Conservation (phyloP, 208 protist species). For the Acanthamoeba sp. region DNA sequence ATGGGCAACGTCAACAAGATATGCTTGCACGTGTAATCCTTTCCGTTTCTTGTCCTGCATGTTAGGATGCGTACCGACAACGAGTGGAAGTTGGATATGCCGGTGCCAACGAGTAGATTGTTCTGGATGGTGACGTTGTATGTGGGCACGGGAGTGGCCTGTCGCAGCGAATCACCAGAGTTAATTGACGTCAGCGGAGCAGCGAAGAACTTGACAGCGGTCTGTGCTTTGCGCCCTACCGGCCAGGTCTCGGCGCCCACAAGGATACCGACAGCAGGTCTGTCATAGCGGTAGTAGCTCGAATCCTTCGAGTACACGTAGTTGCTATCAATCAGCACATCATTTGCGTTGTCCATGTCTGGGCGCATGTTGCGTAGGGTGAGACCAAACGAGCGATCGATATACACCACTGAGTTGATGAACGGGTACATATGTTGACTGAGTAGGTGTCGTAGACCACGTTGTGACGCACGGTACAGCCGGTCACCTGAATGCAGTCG, state of each 20-base stretch:
- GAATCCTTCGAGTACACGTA: not conserved
- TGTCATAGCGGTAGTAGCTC: not conserved
- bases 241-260: not conserved
- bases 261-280: not conserved
- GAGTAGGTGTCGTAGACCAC: slow-evolving; percentile 30
- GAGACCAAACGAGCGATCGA: not conserved
- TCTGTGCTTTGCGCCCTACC: not conserved
- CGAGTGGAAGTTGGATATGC: not conserved
- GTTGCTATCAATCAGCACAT: not conserved
- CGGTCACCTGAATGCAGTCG: slow-evolving; percentile 32
- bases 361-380: not conserved
- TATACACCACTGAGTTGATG: not conserved
- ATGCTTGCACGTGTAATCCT: too few relatives aligned
- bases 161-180: not conserved
- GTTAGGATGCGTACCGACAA: not conserved
- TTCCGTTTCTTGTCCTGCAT: not conserved
- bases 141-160: not conserved
- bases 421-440: not conserved
- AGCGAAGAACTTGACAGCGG: not conserved
- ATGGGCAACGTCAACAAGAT: too few relatives aligned
- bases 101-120: slow-evolving; percentile 27
- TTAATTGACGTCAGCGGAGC: not conserved
- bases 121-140: slow-evolving; percentile 12
- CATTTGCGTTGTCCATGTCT: not conserved
- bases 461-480: not conserved